Evolutionary conservation across 805 yeast species (phyloP).

Genomic region (Cyberlindnera meyerae): DNA sequence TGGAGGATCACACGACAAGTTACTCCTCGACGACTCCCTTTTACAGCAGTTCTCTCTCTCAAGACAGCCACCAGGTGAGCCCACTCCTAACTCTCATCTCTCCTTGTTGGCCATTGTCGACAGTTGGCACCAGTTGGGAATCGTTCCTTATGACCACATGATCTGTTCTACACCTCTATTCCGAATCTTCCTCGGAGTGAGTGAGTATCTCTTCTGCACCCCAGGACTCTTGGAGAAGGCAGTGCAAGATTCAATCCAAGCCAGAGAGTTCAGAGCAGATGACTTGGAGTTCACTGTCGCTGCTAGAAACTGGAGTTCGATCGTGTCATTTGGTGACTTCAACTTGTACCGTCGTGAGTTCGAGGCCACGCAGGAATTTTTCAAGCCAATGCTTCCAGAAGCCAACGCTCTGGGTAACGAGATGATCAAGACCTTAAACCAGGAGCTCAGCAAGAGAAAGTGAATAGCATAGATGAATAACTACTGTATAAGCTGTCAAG

Average conservation of each 20-base stretch:
- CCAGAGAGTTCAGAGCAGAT: conserved; percentile 72
- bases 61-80: conserved; percentile 56
- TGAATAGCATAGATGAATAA: no score
- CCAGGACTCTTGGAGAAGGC: conserved; percentile 80
- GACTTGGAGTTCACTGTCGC: conserved; percentile 91
- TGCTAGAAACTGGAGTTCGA: conserved; percentile 80
- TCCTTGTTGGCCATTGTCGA: conserved; percentile 89
- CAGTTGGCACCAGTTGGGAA: conserved; percentile 81
- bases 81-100: conserved; percentile 82
- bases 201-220: conserved; percentile 84
- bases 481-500: no score
- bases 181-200: conserved; percentile 88
- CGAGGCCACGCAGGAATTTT: conserved; percentile 76
- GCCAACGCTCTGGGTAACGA: conserved; percentile 88
- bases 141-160: conserved; percentile 93
- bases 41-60: conserved; percentile 77
- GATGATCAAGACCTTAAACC: conserved; percentile 65
- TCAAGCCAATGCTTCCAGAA: conserved; percentile 80
- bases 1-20: conserved; percentile 58
- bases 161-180: conserved; percentile 93
- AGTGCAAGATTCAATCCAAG: conserved; percentile 62
- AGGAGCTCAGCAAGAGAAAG: conserved; percentile 12
- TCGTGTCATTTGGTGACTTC: conserved; percentile 72
- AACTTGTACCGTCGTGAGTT: conserved; percentile 67
- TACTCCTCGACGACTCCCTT: conserved; percentile 72